phyloP scores from a whole-genome alignment of 202 grass and related monocot species.

The Bolboschoenoplectus hybrid region DNA sequence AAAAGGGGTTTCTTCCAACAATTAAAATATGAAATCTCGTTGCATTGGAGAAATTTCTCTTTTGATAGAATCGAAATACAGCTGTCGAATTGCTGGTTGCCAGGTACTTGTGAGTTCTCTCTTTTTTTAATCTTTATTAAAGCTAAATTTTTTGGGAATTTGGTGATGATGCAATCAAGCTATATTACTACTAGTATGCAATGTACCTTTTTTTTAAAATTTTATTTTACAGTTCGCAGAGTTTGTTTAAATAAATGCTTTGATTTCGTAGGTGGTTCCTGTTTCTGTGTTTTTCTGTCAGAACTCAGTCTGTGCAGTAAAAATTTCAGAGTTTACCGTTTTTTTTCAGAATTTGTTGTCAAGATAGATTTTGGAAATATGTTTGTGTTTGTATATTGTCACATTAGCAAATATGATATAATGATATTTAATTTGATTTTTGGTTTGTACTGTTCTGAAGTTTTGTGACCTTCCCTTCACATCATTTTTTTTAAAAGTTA shows the following conservation, averaged over 20 bases:
- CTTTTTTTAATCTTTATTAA: slow-evolving; percentile 12
- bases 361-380: too few species aligned
- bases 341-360: neutral
- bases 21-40: neutral
- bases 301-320: neutral
- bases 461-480: too few species aligned
- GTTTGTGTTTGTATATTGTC: too few species aligned
- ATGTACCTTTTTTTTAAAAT: too few species aligned
- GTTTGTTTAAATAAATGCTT: too few species aligned
- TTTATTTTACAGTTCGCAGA: too few species aligned
- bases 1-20: neutral
- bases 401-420: too few species aligned
- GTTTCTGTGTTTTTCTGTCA: too few species aligned
- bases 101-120: neutral
- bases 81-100: slow-evolving; percentile 6
- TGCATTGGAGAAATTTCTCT: slow-evolving; percentile 6
- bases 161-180: slow-evolving; percentile 8
- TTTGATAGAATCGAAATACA: slow-evolving; percentile 30
- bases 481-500: too few species aligned
- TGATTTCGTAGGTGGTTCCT: neutral
- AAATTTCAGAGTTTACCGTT: slow-evolving; percentile 22
- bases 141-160: neutral
- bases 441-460: too few species aligned
- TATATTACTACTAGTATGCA: too few species aligned
- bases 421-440: too few species aligned